A percentile compares a stretch with the other conserved stretches of the same genome.
Conservation (phyloP, 2,329 filamentous ascomycete genomes). For the Colletotrichum tropicale region DNA sequence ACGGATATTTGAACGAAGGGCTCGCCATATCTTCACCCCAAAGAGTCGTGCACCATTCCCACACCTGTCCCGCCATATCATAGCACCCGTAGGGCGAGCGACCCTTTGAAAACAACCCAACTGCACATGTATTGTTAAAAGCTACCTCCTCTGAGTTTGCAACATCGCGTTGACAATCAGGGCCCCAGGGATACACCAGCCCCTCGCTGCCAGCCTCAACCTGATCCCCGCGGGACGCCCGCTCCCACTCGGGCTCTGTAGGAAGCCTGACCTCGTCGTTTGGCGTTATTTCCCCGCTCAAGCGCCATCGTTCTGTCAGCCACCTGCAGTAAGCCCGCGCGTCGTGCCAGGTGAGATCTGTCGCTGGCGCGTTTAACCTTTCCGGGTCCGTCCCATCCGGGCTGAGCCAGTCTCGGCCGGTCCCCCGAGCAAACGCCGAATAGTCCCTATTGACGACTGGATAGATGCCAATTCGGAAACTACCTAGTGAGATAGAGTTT, state of each 20-base stretch:
- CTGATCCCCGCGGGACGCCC: neutral
- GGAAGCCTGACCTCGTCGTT: neutral
- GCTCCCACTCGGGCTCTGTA: neutral
- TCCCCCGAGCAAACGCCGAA: neutral
- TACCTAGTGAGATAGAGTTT: neutral
- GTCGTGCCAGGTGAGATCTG: conserved; percentile 2
- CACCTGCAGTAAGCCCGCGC: neutral
- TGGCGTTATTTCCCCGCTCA: neutral
- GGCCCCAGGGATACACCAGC: neutral
- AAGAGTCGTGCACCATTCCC: conserved; percentile 13
- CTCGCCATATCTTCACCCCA: conserved; percentile 2
- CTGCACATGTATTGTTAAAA: neutral
- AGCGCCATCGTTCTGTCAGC: neutral
- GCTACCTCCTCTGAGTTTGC: neutral
- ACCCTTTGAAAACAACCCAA: neutral
- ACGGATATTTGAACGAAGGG: neutral
- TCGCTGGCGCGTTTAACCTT: neutral
- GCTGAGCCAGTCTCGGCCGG: neutral
- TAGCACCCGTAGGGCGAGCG: neutral
- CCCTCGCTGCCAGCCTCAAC: neutral
- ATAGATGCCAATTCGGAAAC: neutral
- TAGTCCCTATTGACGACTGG: neutral
- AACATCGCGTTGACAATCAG: neutral
- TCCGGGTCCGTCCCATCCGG: neutral
- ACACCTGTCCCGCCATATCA: neutral